Evolutionary conservation across 805 yeast genomes (phyloP).

Genomic region (Lachancea lanzarotensis): DNA sequence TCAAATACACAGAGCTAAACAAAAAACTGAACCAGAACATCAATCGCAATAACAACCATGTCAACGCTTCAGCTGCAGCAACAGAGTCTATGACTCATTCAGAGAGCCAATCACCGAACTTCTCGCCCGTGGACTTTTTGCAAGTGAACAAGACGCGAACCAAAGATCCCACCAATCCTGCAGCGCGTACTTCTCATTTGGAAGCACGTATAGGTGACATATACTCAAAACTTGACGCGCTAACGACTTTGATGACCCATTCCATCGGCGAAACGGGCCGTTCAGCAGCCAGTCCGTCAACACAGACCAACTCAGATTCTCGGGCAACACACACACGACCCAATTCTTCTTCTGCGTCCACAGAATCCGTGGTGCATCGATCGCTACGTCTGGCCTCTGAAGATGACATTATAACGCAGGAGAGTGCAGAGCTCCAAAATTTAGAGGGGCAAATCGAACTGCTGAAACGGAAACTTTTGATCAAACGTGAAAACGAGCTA

Average conservation of each 20-base stretch:
- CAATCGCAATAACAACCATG: not conserved
- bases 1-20: slow-evolving; percentile 33
- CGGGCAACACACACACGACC: not conserved
- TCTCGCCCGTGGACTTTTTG: slow-evolving; percentile 5
- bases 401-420: slow-evolving; percentile 30
- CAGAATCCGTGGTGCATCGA: slow-evolving; percentile 1
- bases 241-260: slow-evolving; percentile 13
- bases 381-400: slow-evolving; percentile 5
- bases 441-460: slow-evolving; percentile 32
- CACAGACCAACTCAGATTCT: not conserved
- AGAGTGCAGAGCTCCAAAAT: slow-evolving; percentile 31
- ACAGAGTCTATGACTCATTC: not conserved
- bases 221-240: slow-evolving; percentile 15
- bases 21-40: slow-evolving; percentile 14
- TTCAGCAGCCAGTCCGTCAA: too few relatives aligned
- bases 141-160: slow-evolving; percentile 4
- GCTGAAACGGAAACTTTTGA: slow-evolving; percentile 28
- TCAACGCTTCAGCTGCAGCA: not conserved
- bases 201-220: slow-evolving; percentile 17
- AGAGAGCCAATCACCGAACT: not conserved
- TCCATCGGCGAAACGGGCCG: not conserved
- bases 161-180: not conserved
- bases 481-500: slow-evolving; percentile 33
- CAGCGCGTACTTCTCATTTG: not conserved
- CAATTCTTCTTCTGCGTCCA: slow-evolving; percentile 6